A percentile compares a stretch with the other conserved stretches of the same genome.
Evolutionary conservation across 108 stramenopile species (phyloP).

Genomic region (Craspedostauros australis): DNA sequence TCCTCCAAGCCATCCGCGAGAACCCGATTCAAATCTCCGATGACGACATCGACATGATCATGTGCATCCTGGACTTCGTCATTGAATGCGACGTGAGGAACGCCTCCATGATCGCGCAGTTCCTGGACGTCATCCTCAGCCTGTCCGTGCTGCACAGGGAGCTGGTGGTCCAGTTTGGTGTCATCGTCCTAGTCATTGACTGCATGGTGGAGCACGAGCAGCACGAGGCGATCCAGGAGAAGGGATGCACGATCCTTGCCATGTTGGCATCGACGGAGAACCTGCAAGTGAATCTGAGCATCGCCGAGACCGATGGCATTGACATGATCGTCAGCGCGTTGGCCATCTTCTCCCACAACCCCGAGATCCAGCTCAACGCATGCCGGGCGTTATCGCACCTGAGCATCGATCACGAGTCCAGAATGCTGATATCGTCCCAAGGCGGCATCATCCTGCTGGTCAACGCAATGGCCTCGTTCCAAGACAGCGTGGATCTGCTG

Average conservation of each 20-base stretch:
- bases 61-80: constrained; percentile 18
- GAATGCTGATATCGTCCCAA: constrained; percentile 30
- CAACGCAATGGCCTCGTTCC: constrained; percentile 19
- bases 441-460: constrained; percentile 33
- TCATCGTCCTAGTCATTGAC: constrained; percentile 39
- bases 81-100: constrained; percentile 17
- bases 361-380: constrained; percentile 16
- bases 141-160: constrained; percentile 19
- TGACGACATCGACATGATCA: constrained; percentile 26
- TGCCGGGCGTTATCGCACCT: constrained; percentile 27
- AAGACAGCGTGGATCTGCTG: constrained; percentile 12
- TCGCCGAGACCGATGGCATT: constrained; percentile 39
- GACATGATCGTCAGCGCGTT: constrained; percentile 35
- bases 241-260: constrained; percentile 36
- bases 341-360: constrained; percentile 18
- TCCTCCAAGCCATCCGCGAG: constrained; percentile 14
- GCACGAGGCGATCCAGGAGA: constrained; percentile 18
- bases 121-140: constrained; percentile 19
- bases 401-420: constrained; percentile 32
- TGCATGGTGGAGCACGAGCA: constrained; percentile 31
- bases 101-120: constrained; percentile 6
- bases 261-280: constrained; percentile 32
- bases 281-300: constrained; percentile 36
- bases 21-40: constrained; percentile 11
- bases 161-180: constrained; percentile 28